Conservation (phyloP, 257 asterid species). For the Solanum paucissectum region DNA sequence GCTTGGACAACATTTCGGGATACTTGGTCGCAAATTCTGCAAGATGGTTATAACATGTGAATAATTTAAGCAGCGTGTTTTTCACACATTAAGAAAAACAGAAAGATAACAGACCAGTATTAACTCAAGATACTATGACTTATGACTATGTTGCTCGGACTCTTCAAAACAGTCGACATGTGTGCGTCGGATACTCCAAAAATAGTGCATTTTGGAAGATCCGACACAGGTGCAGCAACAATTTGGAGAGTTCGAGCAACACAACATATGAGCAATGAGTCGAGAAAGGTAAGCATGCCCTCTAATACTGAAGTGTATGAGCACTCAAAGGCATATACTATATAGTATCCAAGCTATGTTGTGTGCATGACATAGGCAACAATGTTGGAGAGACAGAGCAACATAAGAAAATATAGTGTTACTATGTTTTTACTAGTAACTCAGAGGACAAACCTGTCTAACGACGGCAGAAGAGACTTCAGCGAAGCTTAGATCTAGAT, state of each 20-base stretch:
- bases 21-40: constrained; percentile 69
- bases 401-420: not conserved
- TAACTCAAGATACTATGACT: not conserved
- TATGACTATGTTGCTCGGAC: not conserved
- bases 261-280: not conserved
- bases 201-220: not conserved
- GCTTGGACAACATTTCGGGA: constrained; percentile 81
- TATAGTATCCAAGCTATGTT: not conserved
- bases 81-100: not conserved
- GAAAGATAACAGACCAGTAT: not conserved
- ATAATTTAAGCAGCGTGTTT: not conserved
- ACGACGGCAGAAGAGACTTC: constrained; percentile 93
- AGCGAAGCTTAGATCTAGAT: constrained; percentile 73
- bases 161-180: not conserved
- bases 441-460: constrained; percentile 47
- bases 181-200: not conserved
- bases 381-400: not conserved
- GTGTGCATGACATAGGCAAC: not conserved
- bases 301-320: not conserved
- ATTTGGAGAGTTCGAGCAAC: not conserved
- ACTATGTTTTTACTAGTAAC: not conserved
- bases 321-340: not conserved
- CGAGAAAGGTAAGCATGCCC: not conserved
- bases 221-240: not conserved
- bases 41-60: not conserved